Percentiles rank a stretch among this genome's conserved stretches.
Evolutionary conservation across 2,329 filamentous ascomycete species (phyloP).

Genomic region (Apiospora aurea): DNA sequence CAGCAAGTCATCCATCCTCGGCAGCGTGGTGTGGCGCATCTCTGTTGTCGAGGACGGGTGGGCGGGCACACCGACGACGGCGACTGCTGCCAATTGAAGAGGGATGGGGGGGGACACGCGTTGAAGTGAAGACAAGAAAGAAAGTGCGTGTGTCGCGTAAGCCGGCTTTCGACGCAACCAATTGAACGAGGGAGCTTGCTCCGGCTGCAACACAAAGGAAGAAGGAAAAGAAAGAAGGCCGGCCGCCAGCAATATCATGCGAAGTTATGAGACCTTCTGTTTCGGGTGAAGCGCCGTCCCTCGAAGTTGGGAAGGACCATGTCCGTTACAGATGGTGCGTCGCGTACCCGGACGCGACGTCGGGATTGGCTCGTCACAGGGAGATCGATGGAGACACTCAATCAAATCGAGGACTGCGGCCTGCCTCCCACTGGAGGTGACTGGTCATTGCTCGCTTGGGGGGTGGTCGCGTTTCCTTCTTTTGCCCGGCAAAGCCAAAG

Average conservation of each 20-base stretch:
- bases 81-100: background rate
- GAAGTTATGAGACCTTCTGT: background rate
- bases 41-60: background rate
- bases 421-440: background rate
- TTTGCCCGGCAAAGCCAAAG: background rate
- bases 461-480: background rate
- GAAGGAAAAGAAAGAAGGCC: background rate
- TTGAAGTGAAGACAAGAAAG: background rate
- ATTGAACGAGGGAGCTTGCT: background rate
- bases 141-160: background rate
- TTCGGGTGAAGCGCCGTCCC: conserved; percentile 2
- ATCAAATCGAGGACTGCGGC: background rate
- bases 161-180: background rate
- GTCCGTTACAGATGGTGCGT: background rate
- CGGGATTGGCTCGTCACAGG: background rate
- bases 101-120: background rate
- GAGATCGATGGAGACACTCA: background rate
- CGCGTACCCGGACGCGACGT: background rate
- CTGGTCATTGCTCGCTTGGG: background rate
- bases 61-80: background rate
- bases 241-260: background rate
- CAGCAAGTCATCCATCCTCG: background rate
- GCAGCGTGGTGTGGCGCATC: background rate
- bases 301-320: background rate
- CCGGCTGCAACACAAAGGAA: background rate